These are phyloP conservation scores for Tricladium varicosporioides DNA, from an alignment of 2,329 filamentous ascomycete genomes.

Conservation along the genomic window DNA sequence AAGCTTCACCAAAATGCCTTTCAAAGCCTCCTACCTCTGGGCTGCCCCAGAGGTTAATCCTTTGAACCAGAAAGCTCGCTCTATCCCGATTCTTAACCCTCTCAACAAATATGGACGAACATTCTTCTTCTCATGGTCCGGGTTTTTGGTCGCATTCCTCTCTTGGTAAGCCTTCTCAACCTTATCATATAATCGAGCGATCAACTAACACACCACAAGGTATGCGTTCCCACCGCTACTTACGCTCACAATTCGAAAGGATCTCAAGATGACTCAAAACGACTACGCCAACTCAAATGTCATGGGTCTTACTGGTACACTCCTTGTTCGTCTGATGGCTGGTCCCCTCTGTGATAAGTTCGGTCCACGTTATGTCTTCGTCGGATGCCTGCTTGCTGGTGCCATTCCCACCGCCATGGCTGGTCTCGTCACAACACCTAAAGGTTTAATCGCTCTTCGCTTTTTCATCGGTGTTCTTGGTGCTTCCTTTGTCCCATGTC, in stretches of 20 bases:
- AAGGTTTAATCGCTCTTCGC: slow-evolving; percentile 64
- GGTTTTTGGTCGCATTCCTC: slow-evolving; percentile 82
- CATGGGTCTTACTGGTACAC: slow-evolving; percentile 67
- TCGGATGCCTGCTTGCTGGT: slow-evolving; percentile 67
- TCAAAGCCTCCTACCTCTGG: slow-evolving; percentile 13
- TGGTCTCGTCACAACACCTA: slow-evolving; percentile 66
- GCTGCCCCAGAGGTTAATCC: slow-evolving; percentile 52
- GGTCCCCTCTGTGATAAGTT: slow-evolving; percentile 82
- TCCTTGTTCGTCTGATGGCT: slow-evolving; percentile 71
- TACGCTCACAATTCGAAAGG: slow-evolving; percentile 68
- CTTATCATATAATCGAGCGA: background rate
- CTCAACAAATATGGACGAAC: slow-evolving; percentile 77
- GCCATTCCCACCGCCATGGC: slow-evolving; percentile 78
- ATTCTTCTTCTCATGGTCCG: slow-evolving; percentile 84
- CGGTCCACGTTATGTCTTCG: slow-evolving; percentile 77
- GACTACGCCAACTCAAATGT: slow-evolving; percentile 88
- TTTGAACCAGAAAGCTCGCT: slow-evolving; percentile 75
- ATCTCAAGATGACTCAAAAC: slow-evolving; percentile 65
- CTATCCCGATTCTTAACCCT: slow-evolving; percentile 74
- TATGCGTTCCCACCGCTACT: slow-evolving; percentile 80
- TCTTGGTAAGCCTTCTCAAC: slow-evolving; percentile 76
- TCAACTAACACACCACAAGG: slow-evolving; percentile 51
- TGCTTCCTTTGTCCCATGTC: slow-evolving; percentile 76
- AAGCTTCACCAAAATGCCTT: slow-evolving; percentile 4
- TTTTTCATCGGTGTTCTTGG: slow-evolving; percentile 80